A percentile compares a stretch with the other conserved stretches of the same genome.
Evolutionary conservation across 192 early-diverging fungal genomes (phyloP).

Genomic region (Coemansia reversa): DNA sequence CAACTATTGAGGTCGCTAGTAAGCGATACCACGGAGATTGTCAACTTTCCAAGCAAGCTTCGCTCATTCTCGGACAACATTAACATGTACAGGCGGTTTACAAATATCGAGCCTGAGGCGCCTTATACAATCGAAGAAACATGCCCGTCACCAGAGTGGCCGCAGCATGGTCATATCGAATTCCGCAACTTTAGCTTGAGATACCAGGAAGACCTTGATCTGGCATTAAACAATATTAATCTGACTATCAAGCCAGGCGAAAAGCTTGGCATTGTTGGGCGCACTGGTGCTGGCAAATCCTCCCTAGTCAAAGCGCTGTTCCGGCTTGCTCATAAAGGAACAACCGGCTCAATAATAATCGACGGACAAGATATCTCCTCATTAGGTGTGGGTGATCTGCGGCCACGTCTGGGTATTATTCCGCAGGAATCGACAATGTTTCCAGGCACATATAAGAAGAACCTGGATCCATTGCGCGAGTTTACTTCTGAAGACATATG

Average conservation of each 20-base stretch:
- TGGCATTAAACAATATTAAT: constrained; percentile 37
- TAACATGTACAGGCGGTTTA: constrained; percentile 32
- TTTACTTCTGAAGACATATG: too few species aligned
- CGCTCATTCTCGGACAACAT: constrained; percentile 18
- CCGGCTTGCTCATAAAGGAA: constrained; percentile 60
- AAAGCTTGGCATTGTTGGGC: constrained; percentile 66
- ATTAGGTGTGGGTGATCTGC: constrained; percentile 57
- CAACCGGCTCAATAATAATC: constrained; percentile 63
- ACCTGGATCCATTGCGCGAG: too few species aligned
- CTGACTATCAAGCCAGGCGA: constrained; percentile 45
- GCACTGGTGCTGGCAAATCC: constrained; percentile 78
- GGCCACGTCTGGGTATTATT: constrained; percentile 60
- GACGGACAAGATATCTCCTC: constrained; percentile 69
- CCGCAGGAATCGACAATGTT: too few species aligned
- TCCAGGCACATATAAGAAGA: too few species aligned
- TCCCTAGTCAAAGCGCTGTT: constrained; percentile 72
- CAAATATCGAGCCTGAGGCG: constrained; percentile 43
- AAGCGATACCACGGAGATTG: constrained; percentile 3
- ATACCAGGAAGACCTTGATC: constrained; percentile 56
- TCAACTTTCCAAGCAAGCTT: constrained; percentile 14
- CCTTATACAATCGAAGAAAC: constrained; percentile 36
- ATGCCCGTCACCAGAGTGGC: constrained; percentile 65
- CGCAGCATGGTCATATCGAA: constrained; percentile 58
- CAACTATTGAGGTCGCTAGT: constrained; percentile 5
- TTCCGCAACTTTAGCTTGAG: constrained; percentile 58